Evolutionary conservation across 2,329 filamentous ascomycete species (phyloP), one percentile per base, ranked within the genome.

Genomic region (Bipolaris victoriae): DNA sequence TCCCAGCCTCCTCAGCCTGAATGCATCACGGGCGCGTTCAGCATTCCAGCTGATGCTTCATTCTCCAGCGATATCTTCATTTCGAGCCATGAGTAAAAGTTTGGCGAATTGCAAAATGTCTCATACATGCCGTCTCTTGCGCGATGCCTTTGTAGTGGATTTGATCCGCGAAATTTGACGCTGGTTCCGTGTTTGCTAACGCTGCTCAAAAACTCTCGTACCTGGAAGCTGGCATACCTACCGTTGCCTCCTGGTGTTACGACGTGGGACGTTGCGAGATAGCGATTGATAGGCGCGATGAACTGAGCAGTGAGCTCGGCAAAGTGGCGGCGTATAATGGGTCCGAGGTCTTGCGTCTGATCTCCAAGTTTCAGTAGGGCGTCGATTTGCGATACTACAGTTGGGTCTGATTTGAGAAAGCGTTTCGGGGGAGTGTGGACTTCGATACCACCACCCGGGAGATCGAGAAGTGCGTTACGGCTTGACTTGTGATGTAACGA

Each of bases 51-150:
- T 26, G 68, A 73, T 4, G 77, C 77, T 65, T 78, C 76, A 39
- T 72, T 76, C 60, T 79, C 77, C 36, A 79, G 55, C 15, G 65
- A 68, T 15, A 77, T 65, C 61, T 78, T 79, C 75, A 78, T 78
- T 31, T 79, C 76, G 18, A 79, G 57, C 75, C 76, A 78, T 13
- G 71, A 74, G 52, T 78, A 78, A 49, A 79, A 79, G 41, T 77
- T 78, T 6, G 74, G 66, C 5, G 70, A 74, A 24, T 63, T 64
- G 49, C 76, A 78, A 57, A 79, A 79, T 7, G 53, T 63, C 50
- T 68, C 71, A 53, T 79, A 79, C 26, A 79, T 45, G 0, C 61
- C 68, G 50, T 78, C 75, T 22, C 76, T 63, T 3, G 68, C 67
- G 24, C 67, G 63, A 55, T 79, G 76, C 48, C 73, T 60, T 62